A percentile compares a stretch with the other conserved stretches of the same genome.
phyloP scores from a whole-genome alignment of 768 basidiomycete species.

The Lactarius quietus region DNA sequence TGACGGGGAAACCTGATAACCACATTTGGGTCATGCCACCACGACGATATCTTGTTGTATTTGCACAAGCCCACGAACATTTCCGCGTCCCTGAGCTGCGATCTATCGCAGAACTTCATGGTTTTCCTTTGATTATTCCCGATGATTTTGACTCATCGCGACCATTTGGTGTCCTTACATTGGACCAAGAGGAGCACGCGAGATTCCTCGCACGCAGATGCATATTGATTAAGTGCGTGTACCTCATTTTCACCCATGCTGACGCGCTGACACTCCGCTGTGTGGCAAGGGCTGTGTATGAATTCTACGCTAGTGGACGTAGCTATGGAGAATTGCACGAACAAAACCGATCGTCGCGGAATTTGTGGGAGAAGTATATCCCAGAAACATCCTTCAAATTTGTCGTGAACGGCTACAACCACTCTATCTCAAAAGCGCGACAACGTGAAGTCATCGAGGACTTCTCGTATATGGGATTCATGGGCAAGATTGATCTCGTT shows the following conservation, averaged over 20 bases:
- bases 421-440: slow-evolving; percentile 62
- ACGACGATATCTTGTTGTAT: slow-evolving; percentile 57
- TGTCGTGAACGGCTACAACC: slow-evolving; percentile 67
- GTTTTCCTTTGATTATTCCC: slow-evolving; percentile 49
- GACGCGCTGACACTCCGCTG: not conserved
- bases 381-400: slow-evolving; percentile 79
- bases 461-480: slow-evolving; percentile 82
- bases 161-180: slow-evolving; percentile 70
- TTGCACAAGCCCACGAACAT: slow-evolving; percentile 77
- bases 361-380: slow-evolving; percentile 57
- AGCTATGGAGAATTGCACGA: slow-evolving; percentile 70
- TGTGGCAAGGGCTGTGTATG: slow-evolving; percentile 63
- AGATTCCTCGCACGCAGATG: slow-evolving; percentile 69
- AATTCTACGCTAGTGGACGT: slow-evolving; percentile 68
- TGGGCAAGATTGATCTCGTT: slow-evolving; percentile 79
- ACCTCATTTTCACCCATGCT: not conserved
- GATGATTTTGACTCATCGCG: slow-evolving; percentile 51
- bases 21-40: not conserved
- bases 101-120: slow-evolving; percentile 72
- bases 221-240: slow-evolving; percentile 70
- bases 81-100: slow-evolving; percentile 82
- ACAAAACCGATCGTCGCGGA: slow-evolving; percentile 40
- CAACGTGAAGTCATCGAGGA: slow-evolving; percentile 68
- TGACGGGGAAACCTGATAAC: not conserved
- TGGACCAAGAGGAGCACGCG: slow-evolving; percentile 73